A percentile compares a stretch with the other conserved stretches of the same genome.
phyloP scores from a whole-genome alignment of 306 rosid species.

The Lupinus albus region DNA sequence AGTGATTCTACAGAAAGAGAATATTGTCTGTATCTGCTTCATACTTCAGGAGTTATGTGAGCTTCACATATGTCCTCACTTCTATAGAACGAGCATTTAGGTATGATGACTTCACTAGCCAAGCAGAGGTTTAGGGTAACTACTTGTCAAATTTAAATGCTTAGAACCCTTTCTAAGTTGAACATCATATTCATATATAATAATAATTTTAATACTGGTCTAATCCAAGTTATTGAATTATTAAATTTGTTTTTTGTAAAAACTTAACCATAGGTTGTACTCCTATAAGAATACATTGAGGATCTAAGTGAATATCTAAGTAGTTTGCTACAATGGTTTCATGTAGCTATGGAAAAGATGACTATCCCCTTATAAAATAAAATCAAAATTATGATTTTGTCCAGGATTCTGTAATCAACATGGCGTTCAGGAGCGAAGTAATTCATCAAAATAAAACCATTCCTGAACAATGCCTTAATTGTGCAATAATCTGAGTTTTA shows the following conservation, averaged over 20 bases:
- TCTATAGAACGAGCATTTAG: not conserved
- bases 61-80: not conserved
- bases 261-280: constrained; percentile 16
- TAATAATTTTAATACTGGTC: not conserved
- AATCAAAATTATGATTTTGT: not conserved
- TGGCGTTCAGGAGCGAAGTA: no score
- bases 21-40: constrained; percentile 11
- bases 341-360: not conserved
- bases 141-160: constrained; percentile 21
- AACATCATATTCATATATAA: not conserved
- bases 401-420: not conserved
- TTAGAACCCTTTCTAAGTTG: not conserved
- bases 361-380: not conserved
- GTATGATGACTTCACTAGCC: constrained; percentile 11
- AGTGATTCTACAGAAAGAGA: not conserved
- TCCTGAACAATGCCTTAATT: not conserved
- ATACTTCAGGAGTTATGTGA: not conserved
- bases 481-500: not conserved
- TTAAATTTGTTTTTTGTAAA: constrained; percentile 11
- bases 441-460: no score
- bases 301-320: constrained; percentile 15
- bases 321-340: constrained; percentile 4
- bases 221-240: not conserved
- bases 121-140: constrained; percentile 6
- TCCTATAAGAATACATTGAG: constrained; percentile 3